A percentile compares a stretch with the other conserved stretches of the same genome.
These are phyloP conservation scores for Lodderomyces theae DNA, from an alignment of 1,139 yeast genomes.

Conservation along the genomic window DNA sequence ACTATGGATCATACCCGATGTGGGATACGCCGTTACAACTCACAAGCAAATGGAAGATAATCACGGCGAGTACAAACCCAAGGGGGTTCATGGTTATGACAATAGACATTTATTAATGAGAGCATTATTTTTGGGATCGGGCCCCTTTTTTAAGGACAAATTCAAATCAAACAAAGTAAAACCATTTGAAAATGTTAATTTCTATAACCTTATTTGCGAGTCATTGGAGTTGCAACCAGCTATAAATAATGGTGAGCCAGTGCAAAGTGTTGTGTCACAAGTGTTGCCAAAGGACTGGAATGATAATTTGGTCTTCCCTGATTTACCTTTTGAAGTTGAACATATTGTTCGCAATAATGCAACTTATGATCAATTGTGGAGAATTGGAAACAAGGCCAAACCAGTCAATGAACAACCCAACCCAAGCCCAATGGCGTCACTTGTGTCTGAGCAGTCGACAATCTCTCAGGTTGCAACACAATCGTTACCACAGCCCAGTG, in stretches of 20 bases:
- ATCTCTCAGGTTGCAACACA: conserved; percentile 20
- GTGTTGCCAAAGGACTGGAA: conserved; percentile 51
- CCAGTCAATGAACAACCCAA: conserved; percentile 11
- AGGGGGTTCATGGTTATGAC: conserved; percentile 84
- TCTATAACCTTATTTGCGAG: conserved; percentile 74
- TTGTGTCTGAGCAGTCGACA: conserved; percentile 26
- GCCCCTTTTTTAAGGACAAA: conserved; percentile 62
- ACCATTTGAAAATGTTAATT: conserved; percentile 72
- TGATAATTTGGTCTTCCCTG: conserved; percentile 56
- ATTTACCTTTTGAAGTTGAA: conserved; percentile 49
- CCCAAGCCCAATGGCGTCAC: conserved; percentile 25
- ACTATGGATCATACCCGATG: conserved; percentile 77
- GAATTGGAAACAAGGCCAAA: conserved; percentile 14
- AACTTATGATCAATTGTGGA: conserved; percentile 52
- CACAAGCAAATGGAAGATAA: conserved; percentile 52
- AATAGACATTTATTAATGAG: conserved; percentile 77
- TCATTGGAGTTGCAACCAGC: conserved; percentile 57
- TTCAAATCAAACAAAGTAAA: conserved; percentile 35
- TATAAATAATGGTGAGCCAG: conserved; percentile 56
- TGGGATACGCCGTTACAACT: conserved; percentile 78
- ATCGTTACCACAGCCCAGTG: conserved; percentile 36
- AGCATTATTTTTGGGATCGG: conserved; percentile 73
- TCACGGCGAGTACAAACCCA: conserved; percentile 53
- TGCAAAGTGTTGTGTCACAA: conserved; percentile 24
- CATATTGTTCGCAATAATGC: conserved; percentile 44